A percentile compares a stretch with the other conserved stretches of the same genome.
Conservation (phyloP, 2,329 filamentous ascomycete genomes). For the Pseudopithomyces maydicus region DNA sequence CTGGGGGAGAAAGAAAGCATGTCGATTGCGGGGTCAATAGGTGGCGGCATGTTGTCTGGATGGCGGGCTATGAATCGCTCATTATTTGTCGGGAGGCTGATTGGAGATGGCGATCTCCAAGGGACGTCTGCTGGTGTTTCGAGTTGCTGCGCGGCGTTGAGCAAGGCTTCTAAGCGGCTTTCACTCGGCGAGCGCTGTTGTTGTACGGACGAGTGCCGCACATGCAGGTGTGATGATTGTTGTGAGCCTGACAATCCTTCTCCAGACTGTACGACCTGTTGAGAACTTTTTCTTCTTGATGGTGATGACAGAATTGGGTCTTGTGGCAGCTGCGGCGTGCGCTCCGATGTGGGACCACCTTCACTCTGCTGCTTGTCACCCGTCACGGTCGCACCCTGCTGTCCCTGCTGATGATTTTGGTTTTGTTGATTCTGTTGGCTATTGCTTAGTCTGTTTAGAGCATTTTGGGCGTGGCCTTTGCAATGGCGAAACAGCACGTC, state of each 20-base stretch:
- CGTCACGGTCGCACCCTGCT: conserved; percentile 15
- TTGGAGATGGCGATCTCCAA: conserved; percentile 42
- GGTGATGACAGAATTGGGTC: conserved; percentile 33
- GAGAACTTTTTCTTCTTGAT: conserved; percentile 28
- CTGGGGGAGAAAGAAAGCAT: conserved; percentile 40
- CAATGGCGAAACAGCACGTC: conserved; percentile 58
- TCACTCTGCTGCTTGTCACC: conserved; percentile 28
- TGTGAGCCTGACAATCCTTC: conserved; percentile 21
- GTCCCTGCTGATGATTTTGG: conserved; percentile 29
- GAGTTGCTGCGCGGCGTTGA: conserved; percentile 45
- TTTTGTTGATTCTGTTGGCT: conserved; percentile 33
- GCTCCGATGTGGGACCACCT: conserved; percentile 22
- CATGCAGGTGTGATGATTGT: conserved; percentile 20
- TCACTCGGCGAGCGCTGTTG: conserved; percentile 35
- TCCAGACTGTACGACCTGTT: conserved; percentile 26
- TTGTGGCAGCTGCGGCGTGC: conserved; percentile 28
- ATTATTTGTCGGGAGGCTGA: conserved; percentile 30
- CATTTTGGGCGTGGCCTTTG: conserved; percentile 55
- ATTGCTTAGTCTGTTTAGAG: conserved; percentile 42
- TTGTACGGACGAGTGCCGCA: conserved; percentile 17
- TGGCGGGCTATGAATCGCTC: conserved; percentile 27
- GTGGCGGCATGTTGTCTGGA: conserved; percentile 41
- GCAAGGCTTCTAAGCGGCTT: conserved; percentile 43
- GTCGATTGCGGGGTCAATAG: conserved; percentile 45
- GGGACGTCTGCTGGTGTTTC: conserved; percentile 38